A percentile compares a stretch with the other conserved stretches of the same genome.
phyloP scores from a whole-genome alignment of 208 protist species.

The Tritrichomonas foetus region DNA sequence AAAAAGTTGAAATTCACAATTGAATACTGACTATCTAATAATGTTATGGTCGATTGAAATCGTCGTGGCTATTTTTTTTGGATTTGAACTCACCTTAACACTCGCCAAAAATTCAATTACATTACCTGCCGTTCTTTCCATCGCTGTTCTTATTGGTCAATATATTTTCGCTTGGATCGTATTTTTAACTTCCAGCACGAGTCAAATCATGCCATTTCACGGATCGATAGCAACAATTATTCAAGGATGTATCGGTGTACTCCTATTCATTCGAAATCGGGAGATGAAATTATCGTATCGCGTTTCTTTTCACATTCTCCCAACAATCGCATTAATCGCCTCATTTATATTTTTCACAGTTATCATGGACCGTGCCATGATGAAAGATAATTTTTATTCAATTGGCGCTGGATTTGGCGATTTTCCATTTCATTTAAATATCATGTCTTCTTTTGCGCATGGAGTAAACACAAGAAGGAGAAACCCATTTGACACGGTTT shows the following conservation, averaged over 20 bases:
- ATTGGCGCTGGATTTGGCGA: neutral
- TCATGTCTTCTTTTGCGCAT: neutral
- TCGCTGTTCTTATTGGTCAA: neutral
- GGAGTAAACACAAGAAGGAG: neutral
- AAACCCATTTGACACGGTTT: neutral
- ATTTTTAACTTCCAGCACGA: no score
- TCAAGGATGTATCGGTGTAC: no score
- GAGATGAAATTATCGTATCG: no score
- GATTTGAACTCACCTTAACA: neutral
- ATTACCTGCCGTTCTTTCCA: neutral
- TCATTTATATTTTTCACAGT: neutral
- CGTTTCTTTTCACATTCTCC: no score
- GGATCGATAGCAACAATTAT: no score
- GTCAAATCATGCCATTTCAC: no score
- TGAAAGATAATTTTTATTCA: neutral
- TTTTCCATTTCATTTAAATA: slow-evolving; percentile 15
- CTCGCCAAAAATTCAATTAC: neutral
- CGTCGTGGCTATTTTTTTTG: neutral
- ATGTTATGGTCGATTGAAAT: neutral
- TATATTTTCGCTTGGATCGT: neutral
- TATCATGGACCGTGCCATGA: neutral
- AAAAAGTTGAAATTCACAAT: no score
- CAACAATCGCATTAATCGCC: neutral
- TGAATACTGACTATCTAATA: no score
- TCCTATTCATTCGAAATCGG: no score